Conservation (phyloP, 768 basidiomycete species). For the Amanita fuliginea region DNA sequence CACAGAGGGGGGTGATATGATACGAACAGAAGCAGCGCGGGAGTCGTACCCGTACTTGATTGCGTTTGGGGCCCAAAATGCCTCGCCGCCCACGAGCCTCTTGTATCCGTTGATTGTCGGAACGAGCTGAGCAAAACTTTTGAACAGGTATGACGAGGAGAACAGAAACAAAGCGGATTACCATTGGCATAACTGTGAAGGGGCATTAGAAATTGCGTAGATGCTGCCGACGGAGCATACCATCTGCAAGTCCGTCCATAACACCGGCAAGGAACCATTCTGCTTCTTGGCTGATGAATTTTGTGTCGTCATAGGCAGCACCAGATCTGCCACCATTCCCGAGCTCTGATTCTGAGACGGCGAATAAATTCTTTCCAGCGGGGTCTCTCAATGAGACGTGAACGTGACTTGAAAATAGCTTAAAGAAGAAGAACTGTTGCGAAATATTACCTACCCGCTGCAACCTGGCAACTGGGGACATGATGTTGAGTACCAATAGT, state of each 20-base stretch:
- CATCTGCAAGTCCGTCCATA: conserved; percentile 80
- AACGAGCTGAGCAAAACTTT: conserved; percentile 39
- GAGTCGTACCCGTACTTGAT: conserved; percentile 95
- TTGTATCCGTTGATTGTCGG: conserved; percentile 97
- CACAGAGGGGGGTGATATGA: conserved; percentile 88
- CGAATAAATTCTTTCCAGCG: conserved; percentile 71
- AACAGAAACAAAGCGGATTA: conserved; percentile 19
- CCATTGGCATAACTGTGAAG: conserved; percentile 66
- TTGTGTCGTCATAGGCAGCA: conserved; percentile 74
- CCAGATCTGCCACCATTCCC: conserved; percentile 47
- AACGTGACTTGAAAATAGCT: conserved; percentile 49
- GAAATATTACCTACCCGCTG: conserved; percentile 53
- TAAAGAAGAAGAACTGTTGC: not conserved
- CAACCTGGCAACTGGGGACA: conserved; percentile 76
- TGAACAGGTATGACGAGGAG: not conserved
- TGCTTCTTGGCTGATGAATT: conserved; percentile 68
- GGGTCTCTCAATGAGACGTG: conserved; percentile 78
- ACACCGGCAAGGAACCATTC: conserved; percentile 96
- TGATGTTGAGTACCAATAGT: not conserved
- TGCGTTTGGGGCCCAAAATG: conserved; percentile 90
- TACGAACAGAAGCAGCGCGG: conserved; percentile 82
- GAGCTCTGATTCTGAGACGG: conserved; percentile 49
- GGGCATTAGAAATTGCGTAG: not conserved
- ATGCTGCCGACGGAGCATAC: conserved; percentile 29
- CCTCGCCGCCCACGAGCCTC: conserved; percentile 86